Evolutionary conservation across 2,329 filamentous ascomycete genomes (phyloP).

Genomic region (Onygenales sp.): DNA sequence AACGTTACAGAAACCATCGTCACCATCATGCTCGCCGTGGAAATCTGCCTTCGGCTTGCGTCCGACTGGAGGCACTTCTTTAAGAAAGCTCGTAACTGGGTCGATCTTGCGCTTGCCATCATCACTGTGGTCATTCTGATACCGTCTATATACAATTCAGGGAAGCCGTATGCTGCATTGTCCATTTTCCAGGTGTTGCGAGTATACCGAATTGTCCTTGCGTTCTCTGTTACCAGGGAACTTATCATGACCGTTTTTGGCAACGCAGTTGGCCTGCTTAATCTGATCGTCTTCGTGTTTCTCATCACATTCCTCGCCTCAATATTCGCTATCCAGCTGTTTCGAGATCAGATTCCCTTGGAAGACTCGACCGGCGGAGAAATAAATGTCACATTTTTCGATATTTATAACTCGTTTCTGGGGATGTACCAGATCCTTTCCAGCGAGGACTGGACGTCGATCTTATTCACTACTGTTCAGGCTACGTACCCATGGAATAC

Average conservation of each 20-base stretch:
- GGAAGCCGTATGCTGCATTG: slow-evolving; percentile 72
- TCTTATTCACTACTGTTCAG: slow-evolving; percentile 72
- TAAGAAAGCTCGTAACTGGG: slow-evolving; percentile 60
- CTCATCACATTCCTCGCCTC: slow-evolving; percentile 88
- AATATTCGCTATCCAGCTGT: slow-evolving; percentile 87
- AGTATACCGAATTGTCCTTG: slow-evolving; percentile 83
- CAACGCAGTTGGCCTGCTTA: slow-evolving; percentile 84
- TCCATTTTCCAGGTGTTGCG: slow-evolving; percentile 89
- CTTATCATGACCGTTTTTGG: slow-evolving; percentile 80
- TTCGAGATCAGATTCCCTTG: slow-evolving; percentile 71
- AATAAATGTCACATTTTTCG: slow-evolving; percentile 68
- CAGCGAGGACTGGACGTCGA: slow-evolving; percentile 88
- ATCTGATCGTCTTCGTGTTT: slow-evolving; percentile 93
- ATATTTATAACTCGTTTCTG: slow-evolving; percentile 90
- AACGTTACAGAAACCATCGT: slow-evolving; percentile 62
- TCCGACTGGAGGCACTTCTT: slow-evolving; percentile 77
- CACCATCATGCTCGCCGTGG: slow-evolving; percentile 67
- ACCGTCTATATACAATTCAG: slow-evolving; percentile 64
- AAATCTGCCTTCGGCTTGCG: slow-evolving; percentile 70
- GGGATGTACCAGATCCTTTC: slow-evolving; percentile 97
- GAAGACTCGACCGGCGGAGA: slow-evolving; percentile 52
- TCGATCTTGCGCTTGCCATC: slow-evolving; percentile 71
- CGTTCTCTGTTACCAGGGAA: slow-evolving; percentile 75
- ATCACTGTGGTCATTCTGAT: slow-evolving; percentile 79
- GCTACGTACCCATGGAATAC: slow-evolving; percentile 57